Evolutionary conservation across 2,329 filamentous ascomycete species (phyloP).

Genomic region (Alternaria metachromatica): DNA sequence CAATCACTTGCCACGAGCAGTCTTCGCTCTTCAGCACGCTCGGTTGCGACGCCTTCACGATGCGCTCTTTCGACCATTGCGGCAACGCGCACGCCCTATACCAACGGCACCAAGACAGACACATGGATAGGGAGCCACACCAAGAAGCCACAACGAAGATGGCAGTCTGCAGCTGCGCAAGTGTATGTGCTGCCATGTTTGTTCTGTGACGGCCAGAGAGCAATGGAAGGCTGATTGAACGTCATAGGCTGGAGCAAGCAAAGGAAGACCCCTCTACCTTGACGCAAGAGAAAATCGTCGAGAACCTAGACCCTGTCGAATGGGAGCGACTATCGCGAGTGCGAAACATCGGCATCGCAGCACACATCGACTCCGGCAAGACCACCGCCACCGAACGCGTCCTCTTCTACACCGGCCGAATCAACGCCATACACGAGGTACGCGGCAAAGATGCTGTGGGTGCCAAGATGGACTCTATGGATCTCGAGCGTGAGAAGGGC

Average conservation of each 20-base stretch:
- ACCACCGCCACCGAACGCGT: slow-evolving; percentile 96
- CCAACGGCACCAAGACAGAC: slow-evolving; percentile 37
- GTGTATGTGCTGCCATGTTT: slow-evolving; percentile 39
- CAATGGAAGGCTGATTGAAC: slow-evolving; percentile 29
- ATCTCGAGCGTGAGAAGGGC: slow-evolving; percentile 95
- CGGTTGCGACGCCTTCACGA: slow-evolving; percentile 33
- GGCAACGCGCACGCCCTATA: slow-evolving; percentile 34
- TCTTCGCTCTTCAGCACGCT: slow-evolving; percentile 38
- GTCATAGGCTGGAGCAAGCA: slow-evolving; percentile 58
- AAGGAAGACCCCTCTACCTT: slow-evolving; percentile 63
- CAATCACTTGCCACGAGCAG: slow-evolving; percentile 40
- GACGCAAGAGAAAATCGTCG: slow-evolving; percentile 71
- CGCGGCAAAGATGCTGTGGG: slow-evolving; percentile 92
- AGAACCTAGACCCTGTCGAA: slow-evolving; percentile 82
- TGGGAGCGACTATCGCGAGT: slow-evolving; percentile 78
- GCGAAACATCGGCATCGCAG: slow-evolving; percentile 97
- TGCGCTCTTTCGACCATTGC: slow-evolving; percentile 44
- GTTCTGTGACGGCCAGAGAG: not conserved
- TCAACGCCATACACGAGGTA: slow-evolving; percentile 97
- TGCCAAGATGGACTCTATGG: slow-evolving; percentile 99
- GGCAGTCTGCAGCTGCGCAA: slow-evolving; percentile 46
- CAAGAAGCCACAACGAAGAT: slow-evolving; percentile 39
- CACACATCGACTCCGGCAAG: slow-evolving; percentile 98
- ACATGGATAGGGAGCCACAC: slow-evolving; percentile 36
- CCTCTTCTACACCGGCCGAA: slow-evolving; percentile 96